Evolutionary conservation across 495 filamentous ascomycete genomes (phyloP).

Genomic region (Hypoxylon rickii): DNA sequence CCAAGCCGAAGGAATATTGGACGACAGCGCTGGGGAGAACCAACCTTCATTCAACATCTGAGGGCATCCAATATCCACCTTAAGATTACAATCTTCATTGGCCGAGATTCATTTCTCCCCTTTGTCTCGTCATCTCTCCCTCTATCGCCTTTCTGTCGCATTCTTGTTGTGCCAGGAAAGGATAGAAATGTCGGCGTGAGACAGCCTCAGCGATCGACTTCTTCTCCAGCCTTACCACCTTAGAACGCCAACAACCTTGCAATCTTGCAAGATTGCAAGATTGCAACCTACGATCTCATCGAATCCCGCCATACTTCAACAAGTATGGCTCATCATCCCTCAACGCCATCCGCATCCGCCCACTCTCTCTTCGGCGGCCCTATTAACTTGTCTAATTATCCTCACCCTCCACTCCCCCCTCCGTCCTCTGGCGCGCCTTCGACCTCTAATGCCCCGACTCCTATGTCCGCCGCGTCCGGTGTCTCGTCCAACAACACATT

Average conservation of each 20-base stretch:
- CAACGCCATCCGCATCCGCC: slow-evolving; percentile 27
- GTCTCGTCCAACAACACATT: slow-evolving; percentile 75
- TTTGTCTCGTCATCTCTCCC: neutral
- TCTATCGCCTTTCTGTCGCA: slow-evolving; percentile 5
- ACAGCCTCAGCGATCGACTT: slow-evolving; percentile 5
- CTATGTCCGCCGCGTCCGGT: slow-evolving; percentile 54
- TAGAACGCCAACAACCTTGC: neutral
- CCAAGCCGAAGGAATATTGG: slow-evolving; percentile 17
- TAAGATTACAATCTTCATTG: slow-evolving; percentile 26
- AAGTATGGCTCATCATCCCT: slow-evolving; percentile 35
- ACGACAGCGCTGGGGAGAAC: slow-evolving; percentile 3
- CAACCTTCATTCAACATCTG: neutral
- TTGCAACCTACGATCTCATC: neutral
- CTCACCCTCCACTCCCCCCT: slow-evolving; percentile 28
- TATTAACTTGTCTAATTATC: slow-evolving; percentile 13
- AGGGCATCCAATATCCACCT: slow-evolving; percentile 13
- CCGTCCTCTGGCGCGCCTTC: slow-evolving; percentile 31
- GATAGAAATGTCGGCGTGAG: slow-evolving; percentile 32
- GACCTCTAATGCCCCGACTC: slow-evolving; percentile 41
- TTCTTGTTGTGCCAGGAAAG: slow-evolving; percentile 1
- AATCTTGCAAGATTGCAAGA: neutral
- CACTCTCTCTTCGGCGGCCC: slow-evolving; percentile 40
- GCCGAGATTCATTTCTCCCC: neutral
- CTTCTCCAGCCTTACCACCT: slow-evolving; percentile 8
- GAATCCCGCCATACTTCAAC: neutral